phyloP scores from a whole-genome alignment of 495 filamentous ascomycete genomes.

The Trichoderma reesei region DNA sequence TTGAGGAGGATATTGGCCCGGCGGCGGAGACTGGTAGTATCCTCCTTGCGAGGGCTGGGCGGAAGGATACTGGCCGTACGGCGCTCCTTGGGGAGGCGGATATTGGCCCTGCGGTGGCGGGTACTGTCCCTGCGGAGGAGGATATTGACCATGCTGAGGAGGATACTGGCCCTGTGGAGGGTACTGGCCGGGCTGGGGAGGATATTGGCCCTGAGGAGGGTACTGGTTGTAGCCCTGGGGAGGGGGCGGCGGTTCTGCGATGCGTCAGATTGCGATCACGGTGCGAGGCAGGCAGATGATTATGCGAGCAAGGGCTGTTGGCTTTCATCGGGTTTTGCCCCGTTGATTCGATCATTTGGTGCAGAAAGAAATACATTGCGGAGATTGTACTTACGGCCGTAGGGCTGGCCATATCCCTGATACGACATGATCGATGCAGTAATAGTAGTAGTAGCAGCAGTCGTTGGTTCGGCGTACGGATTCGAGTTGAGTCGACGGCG shows the following conservation, averaged over 20 bases:
- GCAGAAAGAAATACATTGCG: background rate
- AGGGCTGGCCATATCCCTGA: conserved; percentile 12
- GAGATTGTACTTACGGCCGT: conserved; percentile 12
- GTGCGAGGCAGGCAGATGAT: background rate
- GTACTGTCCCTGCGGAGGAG: conserved; percentile 21
- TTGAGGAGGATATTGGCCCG: conserved; percentile 4
- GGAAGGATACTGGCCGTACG: conserved; percentile 9
- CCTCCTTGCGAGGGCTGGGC: too few species aligned
- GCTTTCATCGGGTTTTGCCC: background rate
- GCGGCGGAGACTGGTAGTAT: conserved; percentile 11
- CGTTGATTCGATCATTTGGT: background rate
- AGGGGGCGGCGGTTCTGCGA: conserved; percentile 16
- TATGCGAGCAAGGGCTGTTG: conserved; percentile 10
- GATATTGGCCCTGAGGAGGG: conserved; percentile 17
- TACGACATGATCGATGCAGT: conserved; percentile 4
- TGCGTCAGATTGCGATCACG: conserved; percentile 11
- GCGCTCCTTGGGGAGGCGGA: conserved; percentile 19
- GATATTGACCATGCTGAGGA: conserved; percentile 15
- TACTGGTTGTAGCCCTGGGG: conserved; percentile 20
- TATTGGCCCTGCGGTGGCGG: conserved; percentile 36
- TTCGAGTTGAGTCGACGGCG: background rate
- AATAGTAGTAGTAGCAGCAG: too few species aligned
- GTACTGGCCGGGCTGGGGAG: conserved; percentile 15
- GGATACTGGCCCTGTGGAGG: conserved; percentile 17
- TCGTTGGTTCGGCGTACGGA: background rate